Conservation (phyloP, 2,329 filamentous ascomycete species). For the Torrubiella hemipterigena region DNA sequence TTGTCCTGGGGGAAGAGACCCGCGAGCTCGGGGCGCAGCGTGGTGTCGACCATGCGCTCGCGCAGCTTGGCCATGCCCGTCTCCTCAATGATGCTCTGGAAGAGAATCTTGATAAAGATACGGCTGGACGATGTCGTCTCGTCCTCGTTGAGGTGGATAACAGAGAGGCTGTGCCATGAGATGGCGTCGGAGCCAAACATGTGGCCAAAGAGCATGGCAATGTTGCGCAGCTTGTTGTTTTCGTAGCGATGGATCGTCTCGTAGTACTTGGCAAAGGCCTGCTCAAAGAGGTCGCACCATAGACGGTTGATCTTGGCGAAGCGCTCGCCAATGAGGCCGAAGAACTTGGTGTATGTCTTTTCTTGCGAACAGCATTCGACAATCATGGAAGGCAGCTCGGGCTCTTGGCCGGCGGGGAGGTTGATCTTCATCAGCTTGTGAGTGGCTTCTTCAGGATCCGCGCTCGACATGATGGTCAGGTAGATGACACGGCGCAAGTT, state of each 20-base stretch:
- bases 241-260: slow-evolving; percentile 96
- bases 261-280: slow-evolving; percentile 85
- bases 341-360: slow-evolving; percentile 95
- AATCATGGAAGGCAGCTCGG: slow-evolving; percentile 90
- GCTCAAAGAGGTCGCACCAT: slow-evolving; percentile 88
- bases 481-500: slow-evolving; percentile 92
- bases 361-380: slow-evolving; percentile 96
- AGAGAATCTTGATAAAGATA: slow-evolving; percentile 97
- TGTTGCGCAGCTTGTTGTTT: slow-evolving; percentile 88
- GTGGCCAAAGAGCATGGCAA: slow-evolving; percentile 90
- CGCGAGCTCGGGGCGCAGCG: slow-evolving; percentile 63
- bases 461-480: slow-evolving; percentile 92
- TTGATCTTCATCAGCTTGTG: slow-evolving; percentile 96
- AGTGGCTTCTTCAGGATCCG: slow-evolving; percentile 90
- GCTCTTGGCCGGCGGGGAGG: slow-evolving; percentile 74
- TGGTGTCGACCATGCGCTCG: slow-evolving; percentile 64
- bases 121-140: slow-evolving; percentile 93
- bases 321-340: slow-evolving; percentile 83
- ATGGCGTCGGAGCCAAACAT: slow-evolving; percentile 79
- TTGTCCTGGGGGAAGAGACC: slow-evolving; percentile 87
- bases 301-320: slow-evolving; percentile 93
- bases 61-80: slow-evolving; percentile 74
- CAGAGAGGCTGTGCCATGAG: slow-evolving; percentile 79
- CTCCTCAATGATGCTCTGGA: slow-evolving; percentile 82
- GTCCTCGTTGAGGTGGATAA: slow-evolving; percentile 86